Percentiles rank a stretch among this genome's conserved stretches.
These are phyloP conservation scores for Claviceps purpurea DNA, from an alignment of 2,329 filamentous ascomycete genomes.

Conservation along the genomic window DNA sequence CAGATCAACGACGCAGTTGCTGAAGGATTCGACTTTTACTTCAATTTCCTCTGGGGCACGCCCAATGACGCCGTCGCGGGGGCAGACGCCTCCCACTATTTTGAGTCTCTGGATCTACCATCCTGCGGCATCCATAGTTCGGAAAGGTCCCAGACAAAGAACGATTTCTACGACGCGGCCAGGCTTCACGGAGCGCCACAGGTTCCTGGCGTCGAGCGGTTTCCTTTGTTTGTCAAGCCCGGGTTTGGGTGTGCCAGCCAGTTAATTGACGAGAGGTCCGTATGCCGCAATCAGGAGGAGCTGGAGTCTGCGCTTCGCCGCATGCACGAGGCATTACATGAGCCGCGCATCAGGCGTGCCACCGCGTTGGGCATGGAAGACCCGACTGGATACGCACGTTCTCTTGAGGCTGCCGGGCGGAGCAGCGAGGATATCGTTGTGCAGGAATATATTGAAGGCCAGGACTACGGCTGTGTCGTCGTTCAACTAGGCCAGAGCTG, in stretches of 20 bases:
- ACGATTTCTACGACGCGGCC: neutral
- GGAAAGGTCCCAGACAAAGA: neutral
- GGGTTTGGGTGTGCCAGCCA: neutral
- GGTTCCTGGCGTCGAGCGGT: neutral
- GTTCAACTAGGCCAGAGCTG: neutral
- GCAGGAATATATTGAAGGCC: slow-evolving; percentile 1
- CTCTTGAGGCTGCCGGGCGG: neutral
- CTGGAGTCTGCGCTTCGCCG: neutral
- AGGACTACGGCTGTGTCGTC: neutral
- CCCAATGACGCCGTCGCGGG: neutral
- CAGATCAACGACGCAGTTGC: neutral
- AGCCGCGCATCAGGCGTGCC: neutral
- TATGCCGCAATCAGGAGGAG: neutral
- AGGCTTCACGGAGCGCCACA: neutral
- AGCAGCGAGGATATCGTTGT: neutral
- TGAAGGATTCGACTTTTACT: slow-evolving; percentile 1
- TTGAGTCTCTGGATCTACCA: neutral
- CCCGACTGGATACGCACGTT: neutral
- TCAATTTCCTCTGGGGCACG: slow-evolving; percentile 1
- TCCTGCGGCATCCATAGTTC: neutral
- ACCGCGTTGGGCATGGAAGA: neutral
- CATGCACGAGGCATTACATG: neutral
- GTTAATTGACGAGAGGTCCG: neutral
- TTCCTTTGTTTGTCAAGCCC: slow-evolving; percentile 1
- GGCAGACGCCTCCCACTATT: neutral